Conservation (phyloP, 1,284 basidiomycete species). For the Cystobasidium sp. region DNA sequence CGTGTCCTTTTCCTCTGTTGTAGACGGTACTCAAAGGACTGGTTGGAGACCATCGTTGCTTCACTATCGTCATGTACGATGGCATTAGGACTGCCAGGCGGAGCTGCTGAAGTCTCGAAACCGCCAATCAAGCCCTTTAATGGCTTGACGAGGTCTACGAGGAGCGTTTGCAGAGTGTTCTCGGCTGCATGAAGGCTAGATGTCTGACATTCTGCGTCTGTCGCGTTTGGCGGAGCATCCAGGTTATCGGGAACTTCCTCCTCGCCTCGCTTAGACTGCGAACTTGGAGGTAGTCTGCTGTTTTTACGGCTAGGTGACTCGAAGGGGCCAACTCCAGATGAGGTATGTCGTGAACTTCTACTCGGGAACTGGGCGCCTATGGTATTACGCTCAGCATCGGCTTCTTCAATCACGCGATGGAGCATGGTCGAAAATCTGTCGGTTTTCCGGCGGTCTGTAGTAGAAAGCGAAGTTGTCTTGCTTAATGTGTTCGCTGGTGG, state of each 20-base stretch:
- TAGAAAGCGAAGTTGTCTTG: background rate
- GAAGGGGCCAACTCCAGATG: background rate
- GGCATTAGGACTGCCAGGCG: background rate
- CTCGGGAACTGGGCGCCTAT: background rate
- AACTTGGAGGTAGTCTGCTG: no score
- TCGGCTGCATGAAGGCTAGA: background rate
- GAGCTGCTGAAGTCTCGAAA: background rate
- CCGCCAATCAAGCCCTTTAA: slow-evolving; percentile 13
- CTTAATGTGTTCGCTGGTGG: background rate
- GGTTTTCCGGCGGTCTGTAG: background rate
- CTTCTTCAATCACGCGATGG: slow-evolving; percentile 13
- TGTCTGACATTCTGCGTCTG: background rate
- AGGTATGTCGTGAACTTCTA: background rate
- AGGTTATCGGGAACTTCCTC: no score
- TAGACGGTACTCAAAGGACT: background rate
- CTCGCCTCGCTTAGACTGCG: no score
- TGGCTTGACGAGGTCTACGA: slow-evolving; percentile 27
- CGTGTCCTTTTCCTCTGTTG: background rate
- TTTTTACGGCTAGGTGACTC: no score
- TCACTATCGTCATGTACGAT: background rate
- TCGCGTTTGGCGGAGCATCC: background rate
- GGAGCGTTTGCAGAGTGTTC: background rate
- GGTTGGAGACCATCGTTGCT: background rate
- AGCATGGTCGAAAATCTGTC: slow-evolving; percentile 18
- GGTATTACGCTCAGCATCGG: background rate